Conservation (phyloP, 768 basidiomycete genomes). For the Chalciporus pseudorubinellus region DNA sequence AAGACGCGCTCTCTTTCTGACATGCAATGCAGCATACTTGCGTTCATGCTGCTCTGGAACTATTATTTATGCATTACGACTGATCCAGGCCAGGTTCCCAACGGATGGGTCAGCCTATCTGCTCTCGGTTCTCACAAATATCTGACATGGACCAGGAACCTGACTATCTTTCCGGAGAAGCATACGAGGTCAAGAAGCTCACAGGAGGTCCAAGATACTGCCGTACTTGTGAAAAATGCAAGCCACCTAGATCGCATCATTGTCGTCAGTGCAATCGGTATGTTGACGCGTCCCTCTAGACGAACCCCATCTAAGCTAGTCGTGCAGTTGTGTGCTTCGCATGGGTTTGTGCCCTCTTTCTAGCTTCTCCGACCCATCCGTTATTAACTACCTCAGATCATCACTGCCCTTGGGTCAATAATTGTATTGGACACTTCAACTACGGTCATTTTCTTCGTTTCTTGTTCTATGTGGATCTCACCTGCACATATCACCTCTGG, state of each 20-base stretch:
- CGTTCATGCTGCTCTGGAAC: constrained; percentile 81
- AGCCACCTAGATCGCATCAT: constrained; percentile 90
- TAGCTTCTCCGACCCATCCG: neutral
- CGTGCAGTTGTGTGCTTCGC: constrained; percentile 71
- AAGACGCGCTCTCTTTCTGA: constrained; percentile 7
- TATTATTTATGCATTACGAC: constrained; percentile 82
- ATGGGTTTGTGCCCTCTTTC: constrained; percentile 61
- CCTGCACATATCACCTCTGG: constrained; percentile 82
- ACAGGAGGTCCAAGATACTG: constrained; percentile 85
- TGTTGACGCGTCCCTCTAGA: constrained; percentile 22
- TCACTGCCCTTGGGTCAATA: constrained; percentile 92
- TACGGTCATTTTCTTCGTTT: constrained; percentile 89
- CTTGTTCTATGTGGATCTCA: constrained; percentile 87
- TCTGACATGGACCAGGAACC: constrained; percentile 50
- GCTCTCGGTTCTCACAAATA: neutral
- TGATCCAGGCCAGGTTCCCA: constrained; percentile 83
- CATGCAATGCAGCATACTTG: constrained; percentile 52
- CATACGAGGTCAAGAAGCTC: constrained; percentile 87
- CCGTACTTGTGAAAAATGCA: constrained; percentile 79
- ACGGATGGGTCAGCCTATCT: constrained; percentile 59
- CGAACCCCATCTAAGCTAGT: constrained; percentile 2
- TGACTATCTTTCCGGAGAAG: constrained; percentile 59
- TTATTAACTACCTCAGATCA: constrained; percentile 53
- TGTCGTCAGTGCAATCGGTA: constrained; percentile 85
- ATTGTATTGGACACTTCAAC: constrained; percentile 92